phyloP scores from a whole-genome alignment of 805 yeast genomes.

The Wickerhamiella brachini region DNA sequence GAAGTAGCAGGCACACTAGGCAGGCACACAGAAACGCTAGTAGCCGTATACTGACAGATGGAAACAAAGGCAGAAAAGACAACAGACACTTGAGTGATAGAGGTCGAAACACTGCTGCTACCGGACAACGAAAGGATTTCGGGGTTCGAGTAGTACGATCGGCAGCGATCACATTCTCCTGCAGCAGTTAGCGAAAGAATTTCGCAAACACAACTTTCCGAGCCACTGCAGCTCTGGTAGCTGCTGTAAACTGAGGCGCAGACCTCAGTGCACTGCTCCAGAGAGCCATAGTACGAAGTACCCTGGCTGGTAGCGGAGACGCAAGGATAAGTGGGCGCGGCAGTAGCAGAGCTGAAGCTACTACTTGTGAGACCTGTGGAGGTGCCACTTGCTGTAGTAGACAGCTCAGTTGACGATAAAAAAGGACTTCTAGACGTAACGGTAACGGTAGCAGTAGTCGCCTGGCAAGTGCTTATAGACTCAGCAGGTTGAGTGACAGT shows the following conservation, averaged over 20 bases:
- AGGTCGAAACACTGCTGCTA: conserved; percentile 1
- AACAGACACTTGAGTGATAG: conserved; percentile 4
- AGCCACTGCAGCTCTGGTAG: background rate
- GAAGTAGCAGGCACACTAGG: conserved; percentile 8
- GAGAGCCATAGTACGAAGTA: conserved; percentile 6
- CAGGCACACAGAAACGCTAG: conserved; percentile 6
- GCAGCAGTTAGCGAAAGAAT: conserved; percentile 5
- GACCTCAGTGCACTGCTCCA: conserved; percentile 6
- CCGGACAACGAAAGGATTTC: conserved; percentile 1
- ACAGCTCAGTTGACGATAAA: conserved; percentile 27
- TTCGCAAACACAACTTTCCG: conserved; percentile 3
- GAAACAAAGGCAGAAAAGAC: conserved; percentile 5
- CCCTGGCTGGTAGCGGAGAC: conserved; percentile 10
- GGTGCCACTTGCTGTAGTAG: conserved; percentile 25
- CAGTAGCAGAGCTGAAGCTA: conserved; percentile 19
- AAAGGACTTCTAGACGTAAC: conserved; percentile 20
- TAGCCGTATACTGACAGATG: conserved; percentile 6
- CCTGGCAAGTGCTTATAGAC: conserved; percentile 4
- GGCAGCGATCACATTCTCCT: conserved; percentile 10
- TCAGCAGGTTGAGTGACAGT: conserved; percentile 4
- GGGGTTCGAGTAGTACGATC: conserved; percentile 7
- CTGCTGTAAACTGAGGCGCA: conserved; percentile 7
- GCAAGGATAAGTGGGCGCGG: conserved; percentile 6
- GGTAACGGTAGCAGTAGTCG: conserved; percentile 8
- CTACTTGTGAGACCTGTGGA: conserved; percentile 25